Evolutionary conservation across 208 protist genomes (phyloP).

Genomic region (Zelonia costaricensis): DNA sequence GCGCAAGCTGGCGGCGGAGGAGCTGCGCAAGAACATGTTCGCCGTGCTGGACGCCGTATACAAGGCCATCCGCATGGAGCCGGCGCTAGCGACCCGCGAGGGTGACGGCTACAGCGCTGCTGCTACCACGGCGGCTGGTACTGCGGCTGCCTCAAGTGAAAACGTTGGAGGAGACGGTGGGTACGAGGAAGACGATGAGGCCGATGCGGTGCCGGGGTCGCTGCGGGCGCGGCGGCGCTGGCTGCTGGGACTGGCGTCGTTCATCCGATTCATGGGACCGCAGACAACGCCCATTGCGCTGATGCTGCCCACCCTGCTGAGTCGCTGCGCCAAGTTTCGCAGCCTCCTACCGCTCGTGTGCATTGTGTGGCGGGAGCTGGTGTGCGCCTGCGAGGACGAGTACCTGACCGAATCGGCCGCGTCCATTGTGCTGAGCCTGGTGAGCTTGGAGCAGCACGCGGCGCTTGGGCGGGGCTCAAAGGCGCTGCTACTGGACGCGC

Average conservation of each 20-base stretch:
- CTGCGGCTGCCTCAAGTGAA: neutral
- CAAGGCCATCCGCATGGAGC: conserved; percentile 41
- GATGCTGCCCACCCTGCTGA: conserved; percentile 79
- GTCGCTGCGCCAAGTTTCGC: conserved; percentile 36
- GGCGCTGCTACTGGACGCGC: conserved; percentile 30
- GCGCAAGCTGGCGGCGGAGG: conserved; percentile 24
- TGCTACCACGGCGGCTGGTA: neutral
- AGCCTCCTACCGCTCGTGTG: conserved; percentile 42
- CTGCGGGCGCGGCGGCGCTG: conserved; percentile 49
- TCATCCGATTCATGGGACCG: conserved; percentile 68
- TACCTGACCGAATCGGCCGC: conserved; percentile 71
- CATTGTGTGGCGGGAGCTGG: conserved; percentile 69
- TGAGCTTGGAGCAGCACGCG: conserved; percentile 58
- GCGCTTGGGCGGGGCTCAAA: conserved; percentile 24
- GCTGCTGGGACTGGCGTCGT: conserved; percentile 62
- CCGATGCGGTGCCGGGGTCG: conserved; percentile 16
- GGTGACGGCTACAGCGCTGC: neutral
- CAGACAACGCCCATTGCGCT: conserved; percentile 73
- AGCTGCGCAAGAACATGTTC: conserved; percentile 37
- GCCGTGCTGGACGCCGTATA: conserved; percentile 37
- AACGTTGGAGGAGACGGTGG: too few species aligned
- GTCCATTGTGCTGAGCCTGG: conserved; percentile 69
- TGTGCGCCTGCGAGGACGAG: conserved; percentile 55
- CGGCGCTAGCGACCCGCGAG: conserved; percentile 8
- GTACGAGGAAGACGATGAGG: conserved; percentile 1